A percentile compares a stretch with the other conserved stretches of the same genome.
Conservation (phyloP, 306 rosid genomes). For the Parietaria judaica region DNA sequence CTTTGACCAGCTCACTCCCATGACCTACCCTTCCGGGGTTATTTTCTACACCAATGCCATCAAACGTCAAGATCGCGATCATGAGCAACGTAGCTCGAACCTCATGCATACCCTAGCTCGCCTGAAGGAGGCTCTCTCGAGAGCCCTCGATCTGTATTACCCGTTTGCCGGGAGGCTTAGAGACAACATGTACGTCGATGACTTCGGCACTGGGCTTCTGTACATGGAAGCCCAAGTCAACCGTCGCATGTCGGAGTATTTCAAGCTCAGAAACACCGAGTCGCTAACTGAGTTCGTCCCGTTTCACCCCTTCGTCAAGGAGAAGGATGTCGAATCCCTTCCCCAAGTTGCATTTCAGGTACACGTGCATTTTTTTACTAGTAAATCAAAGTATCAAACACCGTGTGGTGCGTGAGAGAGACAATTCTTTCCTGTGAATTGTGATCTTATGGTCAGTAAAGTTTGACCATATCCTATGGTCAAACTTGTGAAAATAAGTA, state of each 20-base stretch:
- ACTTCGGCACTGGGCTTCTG: constrained; percentile 36
- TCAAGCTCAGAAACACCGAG: constrained; percentile 28
- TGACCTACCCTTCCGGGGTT: constrained; percentile 11
- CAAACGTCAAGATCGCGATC: background rate
- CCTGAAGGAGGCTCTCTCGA: constrained; percentile 33
- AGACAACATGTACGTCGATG: constrained; percentile 24
- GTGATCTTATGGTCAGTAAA: too few relatives aligned
- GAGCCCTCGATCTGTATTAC: constrained; percentile 38
- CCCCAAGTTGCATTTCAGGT: constrained; percentile 17
- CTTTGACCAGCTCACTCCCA: constrained; percentile 25
- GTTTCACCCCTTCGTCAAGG: constrained; percentile 23
- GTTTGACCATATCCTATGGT: too few relatives aligned
- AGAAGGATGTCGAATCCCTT: constrained; percentile 4
- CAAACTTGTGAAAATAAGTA: background rate
- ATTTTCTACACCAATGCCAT: constrained; percentile 10
- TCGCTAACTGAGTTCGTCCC: constrained; percentile 28
- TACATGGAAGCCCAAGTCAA: constrained; percentile 41
- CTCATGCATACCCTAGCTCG: constrained; percentile 9
- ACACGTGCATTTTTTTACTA: background rate
- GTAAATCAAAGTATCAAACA: too few relatives aligned
- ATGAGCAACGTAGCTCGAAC: background rate
- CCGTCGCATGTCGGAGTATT: constrained; percentile 27
- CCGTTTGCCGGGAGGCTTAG: constrained; percentile 37
- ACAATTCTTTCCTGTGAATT: too few relatives aligned
- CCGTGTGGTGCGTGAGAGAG: too few relatives aligned